phyloP scores from a whole-genome alignment of 768 basidiomycete genomes.

The Kondoa malvinella region DNA sequence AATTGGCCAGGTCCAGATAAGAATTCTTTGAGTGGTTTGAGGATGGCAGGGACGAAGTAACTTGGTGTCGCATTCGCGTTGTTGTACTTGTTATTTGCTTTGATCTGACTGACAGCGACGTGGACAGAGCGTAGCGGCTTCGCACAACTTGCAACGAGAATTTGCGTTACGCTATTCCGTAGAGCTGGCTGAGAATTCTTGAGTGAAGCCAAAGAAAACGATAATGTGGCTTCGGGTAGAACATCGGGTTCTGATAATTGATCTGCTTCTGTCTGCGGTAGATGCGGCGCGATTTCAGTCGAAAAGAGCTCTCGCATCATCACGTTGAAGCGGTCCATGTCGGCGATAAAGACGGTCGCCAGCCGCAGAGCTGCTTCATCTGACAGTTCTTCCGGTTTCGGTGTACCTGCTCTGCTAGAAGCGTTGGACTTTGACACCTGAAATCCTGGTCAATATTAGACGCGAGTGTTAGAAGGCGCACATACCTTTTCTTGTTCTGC shows the following conservation, averaged over 20 bases:
- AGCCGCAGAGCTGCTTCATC: conserved; percentile 11
- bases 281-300: conserved; percentile 15
- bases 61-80: conserved; percentile 54
- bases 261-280: neutral
- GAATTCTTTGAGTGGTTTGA: conserved; percentile 53
- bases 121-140: conserved; percentile 70
- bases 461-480: neutral
- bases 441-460: conserved; percentile 5
- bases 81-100: conserved; percentile 44
- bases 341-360: conserved; percentile 22
- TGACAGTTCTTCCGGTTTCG: conserved; percentile 36
- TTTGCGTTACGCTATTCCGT: conserved; percentile 38
- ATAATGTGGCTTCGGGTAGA: neutral
- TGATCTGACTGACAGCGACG: conserved; percentile 75
- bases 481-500: conserved; percentile 37
- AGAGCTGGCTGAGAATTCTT: neutral
- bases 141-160: conserved; percentile 63
- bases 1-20: conserved; percentile 48
- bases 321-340: conserved; percentile 17
- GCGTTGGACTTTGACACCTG: conserved; percentile 38
- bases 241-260: neutral
- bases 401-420: conserved; percentile 52
- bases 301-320: conserved; percentile 15
- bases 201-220: neutral
- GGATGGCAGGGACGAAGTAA: conserved; percentile 62